Conservation (phyloP, 179 eudicot genomes). For the Beta macrorhiza region DNA sequence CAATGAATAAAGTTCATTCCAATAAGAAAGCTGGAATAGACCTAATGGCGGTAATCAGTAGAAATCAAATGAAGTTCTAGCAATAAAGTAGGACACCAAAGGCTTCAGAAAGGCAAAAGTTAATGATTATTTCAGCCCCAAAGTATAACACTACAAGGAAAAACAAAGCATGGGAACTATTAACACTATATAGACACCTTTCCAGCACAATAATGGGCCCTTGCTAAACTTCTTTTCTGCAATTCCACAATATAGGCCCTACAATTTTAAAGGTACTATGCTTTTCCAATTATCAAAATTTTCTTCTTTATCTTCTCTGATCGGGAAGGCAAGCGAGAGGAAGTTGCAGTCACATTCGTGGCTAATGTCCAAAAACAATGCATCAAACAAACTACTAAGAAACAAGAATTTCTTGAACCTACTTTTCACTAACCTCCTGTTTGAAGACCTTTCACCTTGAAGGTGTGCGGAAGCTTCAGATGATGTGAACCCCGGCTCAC, state of each 20-base stretch:
- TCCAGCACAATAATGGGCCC: background rate
- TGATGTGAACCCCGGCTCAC: background rate
- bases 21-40: background rate
- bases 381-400: slow-evolving; percentile 7
- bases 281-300: background rate
- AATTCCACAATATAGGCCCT: background rate
- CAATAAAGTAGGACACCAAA: background rate
- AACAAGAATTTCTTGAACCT: background rate
- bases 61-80: background rate
- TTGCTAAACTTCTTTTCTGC: background rate
- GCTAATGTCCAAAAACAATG: slow-evolving; percentile 11
- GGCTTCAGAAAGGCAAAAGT: background rate
- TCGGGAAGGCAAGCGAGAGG: background rate
- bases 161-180: slow-evolving; percentile 1
- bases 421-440: slow-evolving; percentile 12
- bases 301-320: background rate
- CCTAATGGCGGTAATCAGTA: background rate
- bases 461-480: slow-evolving; percentile 1
- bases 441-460: background rate
- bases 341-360: background rate
- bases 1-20: background rate
- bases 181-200: background rate
- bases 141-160: background rate
- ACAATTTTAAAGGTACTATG: background rate
- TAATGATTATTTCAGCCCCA: background rate